Percentiles rank a stretch among this genome's conserved stretches.
phyloP scores from a whole-genome alignment of 1,139 yeast species.

The Lodderomyces orthopsilosis region DNA sequence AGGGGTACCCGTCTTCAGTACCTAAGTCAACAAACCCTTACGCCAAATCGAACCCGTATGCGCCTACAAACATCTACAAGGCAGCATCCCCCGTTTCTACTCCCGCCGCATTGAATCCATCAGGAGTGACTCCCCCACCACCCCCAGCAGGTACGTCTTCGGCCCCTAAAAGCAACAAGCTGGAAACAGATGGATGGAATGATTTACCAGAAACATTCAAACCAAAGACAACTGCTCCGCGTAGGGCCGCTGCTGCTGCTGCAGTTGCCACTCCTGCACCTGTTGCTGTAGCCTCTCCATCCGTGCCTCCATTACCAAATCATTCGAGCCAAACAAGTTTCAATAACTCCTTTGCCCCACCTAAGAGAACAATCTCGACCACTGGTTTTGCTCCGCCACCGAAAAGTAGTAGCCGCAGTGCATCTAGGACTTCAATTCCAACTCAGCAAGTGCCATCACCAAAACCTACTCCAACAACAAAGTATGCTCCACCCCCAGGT shows the following conservation, averaged over 20 bases:
- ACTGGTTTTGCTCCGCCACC: constrained; percentile 28
- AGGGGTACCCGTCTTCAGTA: constrained; percentile 12
- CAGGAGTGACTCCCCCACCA: constrained; percentile 27
- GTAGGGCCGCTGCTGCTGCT: constrained; percentile 47
- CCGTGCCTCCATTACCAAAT: constrained; percentile 21
- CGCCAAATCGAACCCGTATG: constrained; percentile 28
- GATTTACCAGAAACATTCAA: constrained; percentile 77
- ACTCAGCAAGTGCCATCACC: constrained; percentile 15
- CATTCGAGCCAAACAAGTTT: constrained; percentile 4
- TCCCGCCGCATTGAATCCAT: constrained; percentile 9
- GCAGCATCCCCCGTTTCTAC: constrained; percentile 17
- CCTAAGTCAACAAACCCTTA: constrained; percentile 26
- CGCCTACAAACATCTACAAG: constrained; percentile 22
- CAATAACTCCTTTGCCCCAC: constrained; percentile 7
- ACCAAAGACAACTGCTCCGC: constrained; percentile 45
- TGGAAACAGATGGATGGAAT: constrained; percentile 87
- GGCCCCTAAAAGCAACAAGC: constrained; percentile 29
- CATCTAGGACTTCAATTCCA: constrained; percentile 25
- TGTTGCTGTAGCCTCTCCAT: constrained; percentile 18
- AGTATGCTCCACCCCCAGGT: constrained; percentile 42
- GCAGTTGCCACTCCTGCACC: constrained; percentile 21
- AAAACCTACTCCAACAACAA: constrained; percentile 22
- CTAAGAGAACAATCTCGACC: constrained; percentile 13
- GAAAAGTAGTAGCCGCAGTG: constrained; percentile 29
- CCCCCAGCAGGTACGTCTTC: constrained; percentile 32